These are phyloP conservation scores for Venturiaceae sp. DNA, from an alignment of 2,329 filamentous ascomycete species.

Conservation along the genomic window DNA sequence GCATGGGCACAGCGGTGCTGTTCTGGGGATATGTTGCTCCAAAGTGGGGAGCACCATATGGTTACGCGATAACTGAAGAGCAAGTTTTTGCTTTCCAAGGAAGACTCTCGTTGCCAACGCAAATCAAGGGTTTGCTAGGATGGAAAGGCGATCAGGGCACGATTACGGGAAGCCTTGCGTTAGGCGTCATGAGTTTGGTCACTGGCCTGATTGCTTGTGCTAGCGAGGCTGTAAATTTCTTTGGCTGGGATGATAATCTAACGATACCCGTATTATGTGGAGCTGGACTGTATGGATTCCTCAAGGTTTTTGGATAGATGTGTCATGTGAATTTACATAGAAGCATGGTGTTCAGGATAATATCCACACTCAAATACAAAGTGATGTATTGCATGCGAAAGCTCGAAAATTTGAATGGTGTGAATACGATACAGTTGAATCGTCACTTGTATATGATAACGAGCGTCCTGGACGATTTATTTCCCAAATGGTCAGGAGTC, in stretches of 20 bases:
- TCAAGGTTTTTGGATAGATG: slow-evolving; percentile 63
- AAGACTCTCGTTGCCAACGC: slow-evolving; percentile 56
- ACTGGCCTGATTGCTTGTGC: slow-evolving; percentile 82
- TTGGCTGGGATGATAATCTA: slow-evolving; percentile 93
- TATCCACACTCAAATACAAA: not conserved
- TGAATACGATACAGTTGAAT: no score
- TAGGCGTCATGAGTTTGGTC: slow-evolving; percentile 73
- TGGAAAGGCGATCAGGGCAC: slow-evolving; percentile 48
- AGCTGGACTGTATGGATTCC: slow-evolving; percentile 79
- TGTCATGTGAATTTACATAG: not conserved
- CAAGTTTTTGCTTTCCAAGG: slow-evolving; percentile 77
- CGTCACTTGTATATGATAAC: no score
- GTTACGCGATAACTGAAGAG: slow-evolving; percentile 24
- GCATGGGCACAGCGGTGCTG: slow-evolving; percentile 68
- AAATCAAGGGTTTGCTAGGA: slow-evolving; percentile 50
- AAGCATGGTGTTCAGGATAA: not conserved
- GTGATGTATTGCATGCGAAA: no score
- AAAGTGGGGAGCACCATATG: slow-evolving; percentile 16
- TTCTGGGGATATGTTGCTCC: slow-evolving; percentile 88
- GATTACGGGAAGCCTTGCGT: slow-evolving; percentile 60
- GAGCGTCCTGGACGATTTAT: no score
- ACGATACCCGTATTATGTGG: slow-evolving; percentile 92
- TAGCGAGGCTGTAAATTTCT: slow-evolving; percentile 85
- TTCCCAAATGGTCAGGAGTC: no score
- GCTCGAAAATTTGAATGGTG: no score